Evolutionary conservation across 495 filamentous ascomycete genomes (phyloP), one percentile per base, ranked within the genome.

Genomic region (Melanomma pulvis-pyrius): DNA sequence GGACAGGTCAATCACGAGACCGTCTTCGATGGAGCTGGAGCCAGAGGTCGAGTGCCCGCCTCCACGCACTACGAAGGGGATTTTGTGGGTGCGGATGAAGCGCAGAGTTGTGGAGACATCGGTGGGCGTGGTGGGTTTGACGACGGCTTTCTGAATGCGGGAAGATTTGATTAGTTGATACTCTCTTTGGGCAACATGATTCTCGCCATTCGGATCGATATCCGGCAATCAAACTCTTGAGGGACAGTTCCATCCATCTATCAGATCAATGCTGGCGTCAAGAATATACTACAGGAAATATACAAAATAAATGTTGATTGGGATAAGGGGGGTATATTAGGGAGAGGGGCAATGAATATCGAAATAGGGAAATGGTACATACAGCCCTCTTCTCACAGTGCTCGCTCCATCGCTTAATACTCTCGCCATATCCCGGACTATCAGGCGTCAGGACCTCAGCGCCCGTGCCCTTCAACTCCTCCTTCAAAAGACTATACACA

Each of bases 1-100:
- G 12, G 76, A 80, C 8, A 87, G 77, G 64, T 87, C 82, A 52
- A 88, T 82, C 11, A 86, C 78, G 13, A 87, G 56, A 15, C 83
- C 84, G 22, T 79, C 79, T n/a, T 79, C 70, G 12, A 74, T 76
- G 4, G 82, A 81, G 36, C 78, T 79, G n/a, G 78, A 78, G 1
- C 83, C 84, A 9, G 75, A 73, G 5, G 78, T 80, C 5, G 80
- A 81, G 71, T 87, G 84, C 1, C 79, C 83, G 39, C 85, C 86
- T 1, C 84, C 81, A 48, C 77, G 78, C 9, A 84, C 77, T 2
- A 81, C 83, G 30, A 86, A 61, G 34, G 81, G 78, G 54, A 86
- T 63, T 15, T 53, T 61, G 61, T 87, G 59, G 13, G 75, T 60
- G 11, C 75, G 74, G 2, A 79, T 77, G 75, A 82, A 84, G 2